phyloP scores from a whole-genome alignment of 768 basidiomycete genomes.

The Podaxis pistillaris region DNA sequence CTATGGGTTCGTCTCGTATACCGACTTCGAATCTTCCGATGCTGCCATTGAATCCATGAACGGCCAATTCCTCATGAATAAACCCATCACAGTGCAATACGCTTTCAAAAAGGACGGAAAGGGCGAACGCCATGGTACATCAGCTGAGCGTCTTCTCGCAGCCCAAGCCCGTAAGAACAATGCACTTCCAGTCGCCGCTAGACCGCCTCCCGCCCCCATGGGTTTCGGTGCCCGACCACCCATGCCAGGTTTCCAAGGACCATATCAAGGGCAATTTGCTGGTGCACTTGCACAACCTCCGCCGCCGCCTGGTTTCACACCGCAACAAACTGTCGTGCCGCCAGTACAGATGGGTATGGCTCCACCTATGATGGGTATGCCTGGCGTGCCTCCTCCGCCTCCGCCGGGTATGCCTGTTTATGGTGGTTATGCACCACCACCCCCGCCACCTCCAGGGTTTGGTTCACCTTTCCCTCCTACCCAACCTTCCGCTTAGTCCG shows the following conservation, averaged over 20 bases:
- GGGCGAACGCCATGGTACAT: constrained; percentile 95
- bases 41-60: constrained; percentile 97
- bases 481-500: constrained; percentile 24
- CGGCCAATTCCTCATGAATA: constrained; percentile 97
- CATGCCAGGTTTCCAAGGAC: constrained; percentile 70
- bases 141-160: constrained; percentile 94
- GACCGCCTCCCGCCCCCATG: constrained; percentile 75
- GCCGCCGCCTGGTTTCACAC: constrained; percentile 77
- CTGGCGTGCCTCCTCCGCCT: constrained; percentile 22
- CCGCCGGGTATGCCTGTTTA: constrained; percentile 30
- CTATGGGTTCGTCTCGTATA: constrained; percentile 96
- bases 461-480: constrained; percentile 43
- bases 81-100: constrained; percentile 95
- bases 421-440: constrained; percentile 38
- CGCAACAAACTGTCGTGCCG: constrained; percentile 66
- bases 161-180: constrained; percentile 96
- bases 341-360: constrained; percentile 44
- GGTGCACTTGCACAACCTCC: constrained; percentile 81
- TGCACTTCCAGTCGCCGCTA: constrained; percentile 73
- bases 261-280: constrained; percentile 92
- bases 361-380: constrained; percentile 32
- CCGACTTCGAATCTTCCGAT: constrained; percentile 96
- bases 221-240: constrained; percentile 66
- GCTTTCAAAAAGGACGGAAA: constrained; percentile 99
- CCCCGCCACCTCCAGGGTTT: constrained; percentile 62